A percentile compares a stretch with the other conserved stretches of the same genome.
Conservation (phyloP, 257 asterid genomes). For the Schizonepeta tenuifolia region DNA sequence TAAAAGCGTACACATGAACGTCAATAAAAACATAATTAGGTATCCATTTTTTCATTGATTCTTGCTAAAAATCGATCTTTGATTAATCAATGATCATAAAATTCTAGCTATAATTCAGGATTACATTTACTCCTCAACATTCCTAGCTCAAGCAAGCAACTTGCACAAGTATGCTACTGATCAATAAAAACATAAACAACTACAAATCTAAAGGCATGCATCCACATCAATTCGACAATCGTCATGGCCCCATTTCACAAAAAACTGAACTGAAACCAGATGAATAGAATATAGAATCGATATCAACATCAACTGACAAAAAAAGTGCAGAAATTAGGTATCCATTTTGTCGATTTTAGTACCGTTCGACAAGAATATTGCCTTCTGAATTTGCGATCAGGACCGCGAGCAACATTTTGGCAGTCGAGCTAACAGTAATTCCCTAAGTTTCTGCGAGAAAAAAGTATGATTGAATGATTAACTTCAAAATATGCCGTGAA, state of each 20-base stretch:
- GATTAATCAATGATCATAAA: no score
- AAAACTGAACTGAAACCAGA: conserved; percentile 17
- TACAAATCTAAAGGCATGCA: neutral
- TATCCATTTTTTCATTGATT: neutral
- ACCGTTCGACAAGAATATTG: conserved; percentile 95
- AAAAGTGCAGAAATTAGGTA: neutral
- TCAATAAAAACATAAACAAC: neutral
- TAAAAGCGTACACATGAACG: neutral
- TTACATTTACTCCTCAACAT: neutral
- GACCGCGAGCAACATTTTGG: conserved; percentile 78
- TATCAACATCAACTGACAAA: conserved; percentile 14
- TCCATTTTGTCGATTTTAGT: neutral
- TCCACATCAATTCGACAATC: neutral
- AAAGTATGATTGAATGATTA: neutral
- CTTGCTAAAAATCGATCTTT: neutral
- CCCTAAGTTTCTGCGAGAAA: conserved; percentile 1
- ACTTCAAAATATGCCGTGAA: neutral
- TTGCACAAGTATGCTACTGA: neutral
- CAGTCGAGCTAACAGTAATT: neutral
- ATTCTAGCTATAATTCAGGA: neutral
- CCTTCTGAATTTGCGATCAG: conserved; percentile 93
- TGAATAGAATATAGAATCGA: neutral
- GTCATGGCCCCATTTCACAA: conserved; percentile 8
- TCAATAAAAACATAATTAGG: no score
- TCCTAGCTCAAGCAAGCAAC: conserved; percentile 7